A percentile compares a stretch with the other conserved stretches of the same genome.
phyloP scores from a whole-genome alignment of 2,329 filamentous ascomycete genomes.

The Botryotinia globosa region DNA sequence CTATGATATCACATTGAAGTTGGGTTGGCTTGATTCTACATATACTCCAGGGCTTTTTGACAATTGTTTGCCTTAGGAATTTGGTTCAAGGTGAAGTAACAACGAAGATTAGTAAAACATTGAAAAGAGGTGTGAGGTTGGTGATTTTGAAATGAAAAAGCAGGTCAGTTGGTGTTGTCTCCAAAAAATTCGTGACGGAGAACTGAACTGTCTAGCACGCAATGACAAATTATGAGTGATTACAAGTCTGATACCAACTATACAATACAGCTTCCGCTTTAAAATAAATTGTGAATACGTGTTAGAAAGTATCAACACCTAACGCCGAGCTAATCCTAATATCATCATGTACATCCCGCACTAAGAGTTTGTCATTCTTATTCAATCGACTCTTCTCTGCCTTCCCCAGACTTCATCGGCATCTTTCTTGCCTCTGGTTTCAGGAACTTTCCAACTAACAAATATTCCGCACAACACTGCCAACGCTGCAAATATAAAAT shows the following conservation, averaged over 20 bases:
- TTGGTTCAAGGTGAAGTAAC: neutral
- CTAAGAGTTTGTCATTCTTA: neutral
- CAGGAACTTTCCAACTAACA: constrained; percentile 72
- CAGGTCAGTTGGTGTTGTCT: neutral
- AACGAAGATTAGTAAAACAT: neutral
- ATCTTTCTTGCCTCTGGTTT: constrained; percentile 82
- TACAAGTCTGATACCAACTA: neutral
- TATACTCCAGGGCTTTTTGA: neutral
- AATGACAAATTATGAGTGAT: neutral
- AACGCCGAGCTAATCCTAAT: neutral
- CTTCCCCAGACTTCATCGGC: constrained; percentile 91
- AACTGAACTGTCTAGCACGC: neutral
- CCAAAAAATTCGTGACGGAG: neutral
- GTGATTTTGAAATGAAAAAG: neutral
- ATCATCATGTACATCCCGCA: neutral
- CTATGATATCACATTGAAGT: neutral
- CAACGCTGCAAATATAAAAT: constrained; percentile 83
- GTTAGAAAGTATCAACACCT: neutral
- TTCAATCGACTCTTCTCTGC: constrained; percentile 41
- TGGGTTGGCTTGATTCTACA: neutral
- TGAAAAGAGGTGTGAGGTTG: neutral
- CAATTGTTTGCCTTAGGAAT: no score
- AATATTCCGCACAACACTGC: constrained; percentile 69
- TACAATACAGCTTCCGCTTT: neutral
- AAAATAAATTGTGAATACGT: neutral